Evolutionary conservation across 768 basidiomycete species (phyloP).

Genomic region (Lactarius evosmus): DNA sequence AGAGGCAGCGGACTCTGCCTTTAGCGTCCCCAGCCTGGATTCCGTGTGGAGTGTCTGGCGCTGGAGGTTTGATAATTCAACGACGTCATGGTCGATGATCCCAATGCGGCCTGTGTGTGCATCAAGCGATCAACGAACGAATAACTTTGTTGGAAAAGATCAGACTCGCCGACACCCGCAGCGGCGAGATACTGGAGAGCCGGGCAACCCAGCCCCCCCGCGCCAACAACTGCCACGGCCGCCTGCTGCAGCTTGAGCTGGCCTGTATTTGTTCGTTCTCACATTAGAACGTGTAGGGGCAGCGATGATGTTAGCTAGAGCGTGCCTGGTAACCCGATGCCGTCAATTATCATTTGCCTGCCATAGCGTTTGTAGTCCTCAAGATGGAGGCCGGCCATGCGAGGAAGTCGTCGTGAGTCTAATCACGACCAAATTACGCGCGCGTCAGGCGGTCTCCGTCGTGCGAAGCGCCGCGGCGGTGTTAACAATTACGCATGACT

Average conservation of each 20-base stretch:
- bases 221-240: constrained; percentile 84
- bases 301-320: constrained; percentile 7
- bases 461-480: neutral
- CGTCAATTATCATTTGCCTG: constrained; percentile 92
- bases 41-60: constrained; percentile 89
- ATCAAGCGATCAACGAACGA: constrained; percentile 9
- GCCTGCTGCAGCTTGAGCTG: constrained; percentile 78
- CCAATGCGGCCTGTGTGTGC: constrained; percentile 63
- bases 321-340: constrained; percentile 80
- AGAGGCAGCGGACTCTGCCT: constrained; percentile 76
- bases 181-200: constrained; percentile 92
- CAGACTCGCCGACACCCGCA: constrained; percentile 79
- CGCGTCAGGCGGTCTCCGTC: neutral
- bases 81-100: constrained; percentile 84
- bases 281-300: neutral
- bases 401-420: neutral
- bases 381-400: constrained; percentile 33
- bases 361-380: constrained; percentile 90
- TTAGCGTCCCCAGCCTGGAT: constrained; percentile 65
- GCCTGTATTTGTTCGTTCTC: constrained; percentile 43
- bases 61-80: constrained; percentile 87
- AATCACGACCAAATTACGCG: neutral
- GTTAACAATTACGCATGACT: neutral
- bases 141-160: constrained; percentile 3
- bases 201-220: constrained; percentile 95